Conservation (phyloP, 2,329 filamentous ascomycete genomes). For the Penicillium paneum region DNA sequence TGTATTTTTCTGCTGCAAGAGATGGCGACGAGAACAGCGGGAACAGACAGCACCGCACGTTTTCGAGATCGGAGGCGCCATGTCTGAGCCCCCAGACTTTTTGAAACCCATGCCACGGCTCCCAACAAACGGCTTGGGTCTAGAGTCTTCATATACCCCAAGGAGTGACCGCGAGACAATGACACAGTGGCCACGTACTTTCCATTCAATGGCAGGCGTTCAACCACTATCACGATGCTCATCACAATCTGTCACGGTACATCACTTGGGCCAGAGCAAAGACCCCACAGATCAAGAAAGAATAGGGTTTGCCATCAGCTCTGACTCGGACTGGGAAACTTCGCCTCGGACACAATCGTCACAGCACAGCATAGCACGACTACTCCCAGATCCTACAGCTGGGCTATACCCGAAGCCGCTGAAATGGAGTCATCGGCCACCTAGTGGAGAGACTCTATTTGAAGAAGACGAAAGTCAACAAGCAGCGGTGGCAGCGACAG, state of each 20-base stretch:
- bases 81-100: slow-evolving; percentile 38
- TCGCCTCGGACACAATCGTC: slow-evolving; percentile 35
- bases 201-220: slow-evolving; percentile 15
- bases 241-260: slow-evolving; percentile 19
- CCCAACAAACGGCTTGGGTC: slow-evolving; percentile 19
- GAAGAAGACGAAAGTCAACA: slow-evolving; percentile 35
- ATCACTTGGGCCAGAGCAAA: background rate
- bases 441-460: slow-evolving; percentile 37
- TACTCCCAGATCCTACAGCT: slow-evolving; percentile 36
- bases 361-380: slow-evolving; percentile 37
- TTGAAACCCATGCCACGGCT: slow-evolving; percentile 22
- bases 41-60: slow-evolving; percentile 23
- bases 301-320: slow-evolving; percentile 22
- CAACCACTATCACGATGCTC: slow-evolving; percentile 18
- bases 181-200: slow-evolving; percentile 12
- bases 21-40: slow-evolving; percentile 26
- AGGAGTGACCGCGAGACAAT: slow-evolving; percentile 16
- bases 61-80: slow-evolving; percentile 41
- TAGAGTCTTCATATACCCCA: slow-evolving; percentile 7
- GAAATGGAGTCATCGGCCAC: slow-evolving; percentile 29
- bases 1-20: slow-evolving; percentile 33
- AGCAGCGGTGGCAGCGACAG: background rate
- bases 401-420: slow-evolving; percentile 40
- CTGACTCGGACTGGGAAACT: slow-evolving; percentile 25
- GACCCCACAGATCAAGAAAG: slow-evolving; percentile 3